A percentile compares a stretch with the other conserved stretches of the same genome.
phyloP scores from a whole-genome alignment of 768 basidiomycete species.

The Naganishia onofrii region DNA sequence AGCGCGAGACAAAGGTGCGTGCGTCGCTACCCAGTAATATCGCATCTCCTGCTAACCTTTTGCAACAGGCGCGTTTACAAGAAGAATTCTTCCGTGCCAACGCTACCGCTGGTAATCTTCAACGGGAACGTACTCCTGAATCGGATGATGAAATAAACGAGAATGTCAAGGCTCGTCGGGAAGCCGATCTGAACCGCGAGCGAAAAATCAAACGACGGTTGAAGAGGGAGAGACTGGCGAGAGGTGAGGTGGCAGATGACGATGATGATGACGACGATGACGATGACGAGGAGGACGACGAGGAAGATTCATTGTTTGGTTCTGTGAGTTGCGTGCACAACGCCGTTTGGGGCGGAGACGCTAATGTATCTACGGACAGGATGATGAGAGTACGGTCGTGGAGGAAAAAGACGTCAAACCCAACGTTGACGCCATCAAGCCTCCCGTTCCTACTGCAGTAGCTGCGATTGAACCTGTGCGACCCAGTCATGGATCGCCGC shows the following conservation, averaged over 20 bases:
- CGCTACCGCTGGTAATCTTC: conserved; percentile 26
- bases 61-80: conserved; percentile 8
- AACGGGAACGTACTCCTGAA: conserved; percentile 24
- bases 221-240: conserved; percentile 17
- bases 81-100: conserved; percentile 27
- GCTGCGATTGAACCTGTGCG: not conserved
- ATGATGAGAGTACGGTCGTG: not conserved
- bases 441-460: not conserved
- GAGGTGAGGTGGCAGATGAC: conserved; percentile 8
- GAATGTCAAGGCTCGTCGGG: not conserved
- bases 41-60: not conserved
- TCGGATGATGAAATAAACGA: conserved; percentile 26
- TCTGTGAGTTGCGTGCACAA: not conserved
- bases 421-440: conserved; percentile 8
- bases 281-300: conserved; percentile 20
- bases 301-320: conserved; percentile 16
- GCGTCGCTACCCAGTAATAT: not conserved
- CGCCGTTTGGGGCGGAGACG: not conserved
- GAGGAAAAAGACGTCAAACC: conserved; percentile 29
- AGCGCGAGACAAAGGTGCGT: conserved; percentile 25
- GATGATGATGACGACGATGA: conserved; percentile 15
- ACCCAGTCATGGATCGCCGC: not conserved
- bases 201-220: conserved; percentile 13
- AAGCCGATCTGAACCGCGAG: conserved; percentile 20
- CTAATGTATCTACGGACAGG: not conserved